A percentile compares a stretch with the other conserved stretches of the same genome.
Evolutionary conservation across 2,329 filamentous ascomycete genomes (phyloP).

Genomic region (Nannizzia gypsea): DNA sequence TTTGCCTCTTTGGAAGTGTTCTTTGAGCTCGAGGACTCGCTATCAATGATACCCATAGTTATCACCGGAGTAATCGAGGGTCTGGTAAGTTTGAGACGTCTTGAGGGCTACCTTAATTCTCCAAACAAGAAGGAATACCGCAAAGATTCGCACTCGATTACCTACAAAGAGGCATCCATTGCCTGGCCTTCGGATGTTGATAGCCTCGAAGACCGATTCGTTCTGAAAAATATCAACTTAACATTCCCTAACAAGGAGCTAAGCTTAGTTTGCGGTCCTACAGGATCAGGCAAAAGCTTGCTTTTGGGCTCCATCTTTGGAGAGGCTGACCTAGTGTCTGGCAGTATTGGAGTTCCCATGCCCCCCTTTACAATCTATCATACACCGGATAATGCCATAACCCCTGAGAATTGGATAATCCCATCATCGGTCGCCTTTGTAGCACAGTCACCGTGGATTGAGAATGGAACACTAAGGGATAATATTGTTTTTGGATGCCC

Average conservation of each 20-base stretch:
- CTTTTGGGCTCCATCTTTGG: constrained; percentile 3
- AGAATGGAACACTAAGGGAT: constrained; percentile 58
- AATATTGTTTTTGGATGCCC: constrained; percentile 54
- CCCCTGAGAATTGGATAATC: constrained; percentile 1
- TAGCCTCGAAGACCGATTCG: neutral
- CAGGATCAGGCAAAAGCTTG: constrained; percentile 5
- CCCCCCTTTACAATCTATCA: neutral
- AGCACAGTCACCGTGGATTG: constrained; percentile 53
- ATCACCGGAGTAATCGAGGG: constrained; percentile 1
- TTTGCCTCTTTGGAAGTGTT: constrained; percentile 48
- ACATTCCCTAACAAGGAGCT: constrained; percentile 2
- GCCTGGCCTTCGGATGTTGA: constrained; percentile 18
- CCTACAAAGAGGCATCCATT: neutral
- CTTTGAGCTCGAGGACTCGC: neutral
- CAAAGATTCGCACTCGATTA: neutral
- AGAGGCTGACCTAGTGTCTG: constrained; percentile 1
- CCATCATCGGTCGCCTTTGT: constrained; percentile 1
- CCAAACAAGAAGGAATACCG: constrained; percentile 2
- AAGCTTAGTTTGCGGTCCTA: constrained; percentile 1
- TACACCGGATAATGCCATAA: neutral
- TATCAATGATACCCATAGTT: constrained; percentile 1
- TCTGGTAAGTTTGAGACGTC: neutral
- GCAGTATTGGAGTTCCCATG: neutral
- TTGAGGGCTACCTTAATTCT: constrained; percentile 2
- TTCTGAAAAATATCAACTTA: neutral